phyloP scores from a whole-genome alignment of 1,139 yeast species.

The Saccharomycopsis hybrid region DNA sequence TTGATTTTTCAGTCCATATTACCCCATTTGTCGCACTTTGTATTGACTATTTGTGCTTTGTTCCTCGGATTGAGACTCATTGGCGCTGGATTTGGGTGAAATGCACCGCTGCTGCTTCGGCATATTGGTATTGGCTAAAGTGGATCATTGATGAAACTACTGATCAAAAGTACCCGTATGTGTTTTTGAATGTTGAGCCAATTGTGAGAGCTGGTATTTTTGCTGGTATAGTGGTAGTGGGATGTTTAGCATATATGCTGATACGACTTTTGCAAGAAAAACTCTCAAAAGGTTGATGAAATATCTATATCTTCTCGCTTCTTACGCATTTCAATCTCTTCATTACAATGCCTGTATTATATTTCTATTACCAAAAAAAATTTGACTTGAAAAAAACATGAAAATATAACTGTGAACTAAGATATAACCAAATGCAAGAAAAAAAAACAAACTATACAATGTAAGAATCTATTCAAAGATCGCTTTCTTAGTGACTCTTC shows the following conservation, averaged over 20 bases:
- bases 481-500: constrained; percentile 78
- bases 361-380: no score
- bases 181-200: constrained; percentile 14
- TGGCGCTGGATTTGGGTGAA: not conserved
- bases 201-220: constrained; percentile 16
- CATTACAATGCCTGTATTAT: no score
- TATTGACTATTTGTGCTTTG: constrained; percentile 7
- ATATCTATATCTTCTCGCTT: no score
- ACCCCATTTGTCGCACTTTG: constrained; percentile 5
- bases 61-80: not conserved
- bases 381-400: no score
- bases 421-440: no score
- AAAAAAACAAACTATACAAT: not conserved
- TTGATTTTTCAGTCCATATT: constrained; percentile 13
- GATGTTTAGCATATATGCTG: not conserved
- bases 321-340: no score
- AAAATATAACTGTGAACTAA: no score
- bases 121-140: constrained; percentile 16
- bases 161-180: constrained; percentile 15
- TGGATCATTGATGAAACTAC: constrained; percentile 1
- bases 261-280: not conserved
- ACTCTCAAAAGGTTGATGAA: no score
- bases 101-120: not conserved
- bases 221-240: not conserved
- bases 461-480: constrained; percentile 13